Conservation (phyloP, 1,284 basidiomycete species). For the Caloboletus firmus region DNA sequence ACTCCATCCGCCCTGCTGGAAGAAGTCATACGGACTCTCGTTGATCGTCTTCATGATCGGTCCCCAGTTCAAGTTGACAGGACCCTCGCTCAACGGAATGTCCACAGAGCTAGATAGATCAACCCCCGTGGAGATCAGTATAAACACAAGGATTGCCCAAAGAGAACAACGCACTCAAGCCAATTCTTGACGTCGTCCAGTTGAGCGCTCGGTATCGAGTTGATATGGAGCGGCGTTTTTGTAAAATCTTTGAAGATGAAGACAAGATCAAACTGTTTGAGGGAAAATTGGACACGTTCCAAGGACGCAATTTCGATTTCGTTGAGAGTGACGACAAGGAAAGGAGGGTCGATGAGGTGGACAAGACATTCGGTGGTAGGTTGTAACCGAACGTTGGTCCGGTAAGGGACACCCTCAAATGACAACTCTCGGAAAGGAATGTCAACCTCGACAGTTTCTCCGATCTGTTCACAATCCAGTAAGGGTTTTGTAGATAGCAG, state of each 20-base stretch:
- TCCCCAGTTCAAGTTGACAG: constrained; percentile 97
- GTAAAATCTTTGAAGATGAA: constrained; percentile 97
- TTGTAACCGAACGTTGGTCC: constrained; percentile 91
- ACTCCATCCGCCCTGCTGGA: constrained; percentile 98
- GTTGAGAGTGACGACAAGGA: constrained; percentile 91
- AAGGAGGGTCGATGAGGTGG: constrained; percentile 93
- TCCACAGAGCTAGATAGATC: constrained; percentile 77
- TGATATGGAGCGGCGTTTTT: constrained; percentile 89
- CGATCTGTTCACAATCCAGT: constrained; percentile 48
- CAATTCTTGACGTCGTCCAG: constrained; percentile 97
- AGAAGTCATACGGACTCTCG: constrained; percentile 95
- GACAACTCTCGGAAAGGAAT: constrained; percentile 97
- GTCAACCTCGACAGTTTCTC: constrained; percentile 90
- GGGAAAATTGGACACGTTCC: constrained; percentile 94
- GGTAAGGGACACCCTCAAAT: constrained; percentile 96
- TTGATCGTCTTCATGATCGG: constrained; percentile 98
- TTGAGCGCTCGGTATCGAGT: constrained; percentile 88
- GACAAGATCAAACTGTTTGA: constrained; percentile 98
- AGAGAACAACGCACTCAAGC: constrained; percentile 78
- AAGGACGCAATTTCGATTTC: constrained; percentile 97
- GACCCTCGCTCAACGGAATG: constrained; percentile 93
- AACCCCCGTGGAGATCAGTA: constrained; percentile 7
- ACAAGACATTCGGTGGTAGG: constrained; percentile 98
- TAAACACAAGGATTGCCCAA: neutral
- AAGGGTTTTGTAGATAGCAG: neutral